A percentile compares a stretch with the other conserved stretches of the same genome.
Conservation (phyloP, 2,329 filamentous ascomycete genomes). For the Periconia sp. region DNA sequence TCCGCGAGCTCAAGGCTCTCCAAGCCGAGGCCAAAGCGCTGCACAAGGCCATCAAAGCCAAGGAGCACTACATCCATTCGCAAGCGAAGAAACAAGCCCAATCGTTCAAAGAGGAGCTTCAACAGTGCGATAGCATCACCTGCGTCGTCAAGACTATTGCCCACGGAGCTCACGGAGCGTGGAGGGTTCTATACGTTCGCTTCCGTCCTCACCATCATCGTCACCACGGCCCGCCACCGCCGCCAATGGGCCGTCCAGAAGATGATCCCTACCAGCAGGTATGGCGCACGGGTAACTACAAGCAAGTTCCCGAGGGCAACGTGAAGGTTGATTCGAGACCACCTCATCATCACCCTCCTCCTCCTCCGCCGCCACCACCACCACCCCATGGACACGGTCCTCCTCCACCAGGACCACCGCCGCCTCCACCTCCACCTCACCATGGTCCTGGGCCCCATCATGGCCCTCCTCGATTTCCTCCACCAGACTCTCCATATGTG, state of each 20-base stretch:
- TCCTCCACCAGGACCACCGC: neutral
- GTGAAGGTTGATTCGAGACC: slow-evolving; percentile 8
- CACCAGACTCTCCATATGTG: slow-evolving; percentile 37
- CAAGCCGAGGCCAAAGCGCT: slow-evolving; percentile 47
- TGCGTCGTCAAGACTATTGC: slow-evolving; percentile 50
- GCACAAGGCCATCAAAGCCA: slow-evolving; percentile 42
- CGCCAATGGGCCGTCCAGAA: slow-evolving; percentile 34
- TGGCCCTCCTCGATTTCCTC: slow-evolving; percentile 12
- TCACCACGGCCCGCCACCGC: slow-evolving; percentile 6
- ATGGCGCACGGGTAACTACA: slow-evolving; percentile 19
- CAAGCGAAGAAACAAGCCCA: slow-evolving; percentile 36
- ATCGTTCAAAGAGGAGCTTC: slow-evolving; percentile 46
- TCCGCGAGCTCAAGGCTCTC: slow-evolving; percentile 49
- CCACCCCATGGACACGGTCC: slow-evolving; percentile 2
- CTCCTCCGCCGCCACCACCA: slow-evolving; percentile 9
- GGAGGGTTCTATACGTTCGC: slow-evolving; percentile 35
- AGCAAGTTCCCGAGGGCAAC: slow-evolving; percentile 19
- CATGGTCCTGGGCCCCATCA: slow-evolving; percentile 2
- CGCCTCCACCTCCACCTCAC: slow-evolving; percentile 5
- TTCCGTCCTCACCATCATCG: slow-evolving; percentile 31
- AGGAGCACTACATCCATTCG: slow-evolving; percentile 42
- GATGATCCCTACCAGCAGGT: slow-evolving; percentile 28
- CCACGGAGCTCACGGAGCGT: slow-evolving; percentile 43
- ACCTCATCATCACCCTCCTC: slow-evolving; percentile 11
- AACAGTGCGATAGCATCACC: slow-evolving; percentile 50